Percentiles rank a stretch among this genome's conserved stretches.
Conservation (phyloP, 140 eudicot species). For the Anethum foeniculum region DNA sequence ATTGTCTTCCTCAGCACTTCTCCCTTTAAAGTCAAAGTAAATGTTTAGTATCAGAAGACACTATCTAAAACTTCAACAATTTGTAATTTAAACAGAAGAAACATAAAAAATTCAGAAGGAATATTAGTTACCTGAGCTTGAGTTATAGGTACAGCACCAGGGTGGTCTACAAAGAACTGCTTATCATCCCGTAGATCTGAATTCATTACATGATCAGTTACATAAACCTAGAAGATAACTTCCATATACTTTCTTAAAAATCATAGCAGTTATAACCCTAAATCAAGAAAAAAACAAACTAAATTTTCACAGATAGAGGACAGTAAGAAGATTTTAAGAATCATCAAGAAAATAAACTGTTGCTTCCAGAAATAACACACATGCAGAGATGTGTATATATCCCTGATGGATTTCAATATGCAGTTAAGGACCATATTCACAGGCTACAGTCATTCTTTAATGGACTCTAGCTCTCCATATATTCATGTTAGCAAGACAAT, state of each 20-base stretch:
- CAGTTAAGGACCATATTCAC: background rate
- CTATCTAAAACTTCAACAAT: background rate
- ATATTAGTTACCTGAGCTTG: constrained; percentile 60
- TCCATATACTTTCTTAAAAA: background rate
- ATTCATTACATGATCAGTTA: background rate
- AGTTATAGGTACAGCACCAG: constrained; percentile 82
- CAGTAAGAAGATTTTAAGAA: background rate
- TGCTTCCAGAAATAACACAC: no score
- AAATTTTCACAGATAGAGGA: background rate
- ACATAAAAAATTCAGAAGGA: background rate
- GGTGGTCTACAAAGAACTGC: constrained; percentile 75
- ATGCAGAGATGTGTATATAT: no score
- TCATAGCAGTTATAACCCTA: no score
- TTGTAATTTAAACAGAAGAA: background rate
- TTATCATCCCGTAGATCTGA: constrained; percentile 88
- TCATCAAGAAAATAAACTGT: background rate
- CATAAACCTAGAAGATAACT: background rate
- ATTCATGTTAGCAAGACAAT: background rate
- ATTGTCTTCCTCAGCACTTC: constrained; percentile 5
- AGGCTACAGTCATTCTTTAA: background rate
- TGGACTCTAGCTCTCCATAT: background rate
- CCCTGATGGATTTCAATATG: background rate
- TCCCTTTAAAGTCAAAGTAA: background rate
- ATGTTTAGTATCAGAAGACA: background rate
- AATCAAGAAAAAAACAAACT: background rate